Evolutionary conservation across 495 filamentous ascomycete species (phyloP).

Genomic region (Copromyces sp.): DNA sequence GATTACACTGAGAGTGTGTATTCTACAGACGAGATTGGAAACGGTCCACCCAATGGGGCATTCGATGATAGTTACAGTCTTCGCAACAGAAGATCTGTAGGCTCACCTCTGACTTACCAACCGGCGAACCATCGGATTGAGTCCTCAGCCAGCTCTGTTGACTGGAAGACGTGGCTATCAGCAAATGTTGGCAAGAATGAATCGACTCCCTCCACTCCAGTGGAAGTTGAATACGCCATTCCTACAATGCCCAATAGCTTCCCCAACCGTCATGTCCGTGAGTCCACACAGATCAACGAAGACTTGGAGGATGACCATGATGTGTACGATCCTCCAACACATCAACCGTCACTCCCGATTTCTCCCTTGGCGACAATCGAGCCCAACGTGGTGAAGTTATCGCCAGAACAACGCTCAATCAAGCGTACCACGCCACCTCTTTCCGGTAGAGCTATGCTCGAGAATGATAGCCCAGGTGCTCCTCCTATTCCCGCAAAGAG

Average conservation of each 20-base stretch:
- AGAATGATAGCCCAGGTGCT: constrained; percentile 10
- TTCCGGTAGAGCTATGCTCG: not conserved
- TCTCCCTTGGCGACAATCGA: constrained; percentile 14
- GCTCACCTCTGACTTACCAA: constrained; percentile 12
- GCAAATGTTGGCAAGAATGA: constrained; percentile 42
- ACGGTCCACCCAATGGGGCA: not conserved
- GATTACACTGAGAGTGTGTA: constrained; percentile 36
- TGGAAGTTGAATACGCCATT: constrained; percentile 27
- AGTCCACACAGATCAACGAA: constrained; percentile 48
- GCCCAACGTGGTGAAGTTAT: constrained; percentile 15
- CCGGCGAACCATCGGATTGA: constrained; percentile 22
- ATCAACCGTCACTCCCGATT: constrained; percentile 11
- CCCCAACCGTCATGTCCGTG: constrained; percentile 43
- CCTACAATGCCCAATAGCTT: constrained; percentile 25
- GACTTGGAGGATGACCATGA: constrained; percentile 28
- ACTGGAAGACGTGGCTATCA: constrained; percentile 46
- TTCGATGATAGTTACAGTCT: not conserved
- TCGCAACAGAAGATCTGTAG: not conserved
- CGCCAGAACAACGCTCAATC: constrained; percentile 5
- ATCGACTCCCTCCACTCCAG: constrained; percentile 13
- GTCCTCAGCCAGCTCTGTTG: constrained; percentile 35
- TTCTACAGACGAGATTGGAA: constrained; percentile 22
- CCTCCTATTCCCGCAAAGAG: constrained; percentile 22
- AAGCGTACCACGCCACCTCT: constrained; percentile 13
- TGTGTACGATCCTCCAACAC: constrained; percentile 7